Conservation (phyloP, 345 rosid genomes). For the Salix arbutifolia region DNA sequence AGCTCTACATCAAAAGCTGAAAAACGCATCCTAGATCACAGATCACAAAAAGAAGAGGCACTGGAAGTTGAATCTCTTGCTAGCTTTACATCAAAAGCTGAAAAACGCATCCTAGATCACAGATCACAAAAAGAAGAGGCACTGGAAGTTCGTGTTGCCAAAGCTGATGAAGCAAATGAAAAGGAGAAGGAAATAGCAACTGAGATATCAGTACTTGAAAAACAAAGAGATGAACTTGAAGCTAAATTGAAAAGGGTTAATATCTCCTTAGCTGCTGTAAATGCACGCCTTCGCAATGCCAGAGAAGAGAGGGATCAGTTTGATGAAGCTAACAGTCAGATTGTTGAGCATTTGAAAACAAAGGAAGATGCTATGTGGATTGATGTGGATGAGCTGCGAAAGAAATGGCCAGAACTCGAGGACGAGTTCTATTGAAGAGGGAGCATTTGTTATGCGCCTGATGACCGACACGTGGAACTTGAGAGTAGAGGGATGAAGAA, state of each 20-base stretch:
- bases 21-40: slow-evolving; percentile 78
- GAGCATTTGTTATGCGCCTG: no score
- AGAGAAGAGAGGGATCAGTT: slow-evolving; percentile 89
- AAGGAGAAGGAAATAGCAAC: slow-evolving; percentile 83
- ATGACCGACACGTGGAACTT: no score
- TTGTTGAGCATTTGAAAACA: slow-evolving; percentile 70
- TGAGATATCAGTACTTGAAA: slow-evolving; percentile 73
- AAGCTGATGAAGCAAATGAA: slow-evolving; percentile 72
- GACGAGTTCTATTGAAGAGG: no score
- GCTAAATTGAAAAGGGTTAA: slow-evolving; percentile 91
- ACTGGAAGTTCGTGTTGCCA: slow-evolving; percentile 68
- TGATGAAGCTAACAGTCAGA: slow-evolving; percentile 87
- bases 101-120: no score
- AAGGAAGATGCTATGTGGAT: no score
- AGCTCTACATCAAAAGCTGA: slow-evolving; percentile 75
- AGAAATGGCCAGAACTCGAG: no score
- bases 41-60: no score
- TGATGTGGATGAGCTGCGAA: no score
- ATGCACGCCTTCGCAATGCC: slow-evolving; percentile 70
- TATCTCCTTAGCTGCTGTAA: slow-evolving; percentile 83
- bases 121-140: slow-evolving; percentile 88
- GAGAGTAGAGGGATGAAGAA: no score
- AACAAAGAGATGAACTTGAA: slow-evolving; percentile 82
- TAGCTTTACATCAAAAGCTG: no score
- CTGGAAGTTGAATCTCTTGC: no score